Evolutionary conservation across 2,329 filamentous ascomycete species (phyloP), one percentile per base, ranked within the genome.

Genomic region (Diaporthe batatas): DNA sequence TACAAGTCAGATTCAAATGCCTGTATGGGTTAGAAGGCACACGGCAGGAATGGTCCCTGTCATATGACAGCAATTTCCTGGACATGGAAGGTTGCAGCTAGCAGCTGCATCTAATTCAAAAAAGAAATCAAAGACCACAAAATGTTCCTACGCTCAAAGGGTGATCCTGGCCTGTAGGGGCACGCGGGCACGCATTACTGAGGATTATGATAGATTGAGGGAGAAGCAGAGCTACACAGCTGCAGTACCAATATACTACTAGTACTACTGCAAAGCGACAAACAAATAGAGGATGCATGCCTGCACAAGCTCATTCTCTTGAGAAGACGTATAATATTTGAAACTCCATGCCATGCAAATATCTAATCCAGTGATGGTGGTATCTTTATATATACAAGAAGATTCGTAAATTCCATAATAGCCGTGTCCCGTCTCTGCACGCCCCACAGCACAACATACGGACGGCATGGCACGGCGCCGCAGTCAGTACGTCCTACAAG

Each of bases 321-420:
- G 29, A 36, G 7, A 23, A 14, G 7, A 25, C 32, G 23, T 39
- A 12, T 53, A 29, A 39, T 25, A 67, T 53, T 39, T 16, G 4
- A 14, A 39, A 67, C 62, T 47, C 62, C 62, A 29, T 67, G 62
- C 62, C 18, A 53, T 53, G 62, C 62, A 67, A 67, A 32, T 67
- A 67, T 67, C 14, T 53, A 53, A 53, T 67, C 62, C 62, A 67
- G 62, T 53, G 62, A 67, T 53, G 62, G 62, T 67, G 62, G 62
- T 67, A 67, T 67, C 62, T 67, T 67, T 53, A 65, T 49, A 51
- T 49, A 5, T 39, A 51, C n/a, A 53, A 53, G 32, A 49, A 29
- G 39, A 53, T 21, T 67, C 62, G 47, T 67, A 11, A 21, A 21
- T 10, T 4, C 23, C 47, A 39, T 39, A 18, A 18, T 14, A 18